Conservation (phyloP, 1,284 basidiomycete genomes). For the Ustilago curta region DNA sequence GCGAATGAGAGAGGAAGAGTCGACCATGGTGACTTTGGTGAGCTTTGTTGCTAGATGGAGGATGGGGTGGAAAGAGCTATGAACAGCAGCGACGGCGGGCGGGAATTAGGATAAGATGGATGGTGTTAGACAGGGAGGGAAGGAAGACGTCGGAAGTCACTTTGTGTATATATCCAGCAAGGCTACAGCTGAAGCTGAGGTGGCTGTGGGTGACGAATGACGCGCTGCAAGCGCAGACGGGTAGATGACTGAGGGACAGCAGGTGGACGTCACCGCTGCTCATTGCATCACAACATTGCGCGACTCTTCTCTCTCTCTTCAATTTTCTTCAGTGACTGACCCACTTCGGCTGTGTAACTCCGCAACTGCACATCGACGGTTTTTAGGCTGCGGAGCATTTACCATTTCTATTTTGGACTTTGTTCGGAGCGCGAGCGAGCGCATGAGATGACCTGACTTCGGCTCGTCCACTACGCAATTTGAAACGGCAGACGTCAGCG, state of each 20-base stretch:
- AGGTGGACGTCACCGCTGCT: constrained; percentile 8
- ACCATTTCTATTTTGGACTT: constrained; percentile 4
- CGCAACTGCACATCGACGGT: constrained; percentile 28
- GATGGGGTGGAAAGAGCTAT: neutral
- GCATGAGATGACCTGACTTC: constrained; percentile 46
- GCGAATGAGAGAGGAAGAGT: constrained; percentile 55
- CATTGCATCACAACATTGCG: constrained; percentile 8
- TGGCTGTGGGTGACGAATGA: constrained; percentile 9
- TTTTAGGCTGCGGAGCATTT: constrained; percentile 3
- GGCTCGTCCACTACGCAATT: neutral
- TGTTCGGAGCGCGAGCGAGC: neutral
- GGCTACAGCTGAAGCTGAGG: neutral
- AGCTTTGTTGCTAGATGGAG: neutral
- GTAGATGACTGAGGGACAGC: constrained; percentile 10
- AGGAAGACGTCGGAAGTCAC: neutral
- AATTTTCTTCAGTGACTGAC: constrained; percentile 7
- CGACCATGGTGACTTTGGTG: constrained; percentile 39
- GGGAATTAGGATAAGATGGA: neutral
- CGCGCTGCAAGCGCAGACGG: constrained; percentile 9
- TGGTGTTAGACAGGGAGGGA: neutral
- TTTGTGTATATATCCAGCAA: constrained; percentile 5
- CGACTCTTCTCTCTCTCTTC: constrained; percentile 1
- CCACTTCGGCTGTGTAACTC: constrained; percentile 15
- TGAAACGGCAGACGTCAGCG: neutral
- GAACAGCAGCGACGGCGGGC: neutral